Evolutionary conservation across 768 basidiomycete species (phyloP), one percentile per base, ranked within the genome.

Genomic region (Cystofilobasidium macerans): DNA sequence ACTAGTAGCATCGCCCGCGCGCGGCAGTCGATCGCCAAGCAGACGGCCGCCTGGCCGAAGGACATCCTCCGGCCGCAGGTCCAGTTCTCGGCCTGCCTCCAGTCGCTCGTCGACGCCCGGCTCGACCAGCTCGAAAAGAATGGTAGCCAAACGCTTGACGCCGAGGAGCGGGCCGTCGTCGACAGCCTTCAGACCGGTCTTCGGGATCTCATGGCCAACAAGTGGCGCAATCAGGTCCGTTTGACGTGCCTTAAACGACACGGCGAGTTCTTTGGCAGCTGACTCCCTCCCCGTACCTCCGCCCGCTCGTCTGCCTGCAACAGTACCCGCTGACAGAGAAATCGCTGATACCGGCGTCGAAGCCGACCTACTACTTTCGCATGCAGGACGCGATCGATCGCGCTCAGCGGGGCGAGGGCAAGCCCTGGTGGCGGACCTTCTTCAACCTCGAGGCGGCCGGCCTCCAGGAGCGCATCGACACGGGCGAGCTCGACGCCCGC

Each of bases 351-450:
- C 65, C 65, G 11, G 30, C 58, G 2, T 67, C 59, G 24, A 60
- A 62, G 22, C 65, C 65, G 0, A 32, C 38, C 40, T 56, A 56
- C 42, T 61, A 67, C 53, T 67, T 45, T 33, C 65, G 65, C n/a
- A 51, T 61, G 4, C 28, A 42, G 0, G 65, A 67, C 54, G 59
- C 65, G 1, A 60, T 53, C 26, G 51, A 67, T 38, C 60, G 53
- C 20, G 53, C 53, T 1, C 30, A 53, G n/a, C 42, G 45, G 26
- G 56, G 61, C 30, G 48, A 67, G 26, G 33, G 32, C 9, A 67
- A 67, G 43, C 65, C 65, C 3, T 62, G 60, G 59, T 67, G 65
- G 65, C 18, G 65, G 60, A 67, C 33, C 22, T 67, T 67, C 60
- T 61, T 67, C 20, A 48, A 26, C 40, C 59, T 67, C 28, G 65